These are phyloP conservation scores for Backusella westeae DNA, from an alignment of 192 early-diverging fungal genomes.

Conservation along the genomic window DNA sequence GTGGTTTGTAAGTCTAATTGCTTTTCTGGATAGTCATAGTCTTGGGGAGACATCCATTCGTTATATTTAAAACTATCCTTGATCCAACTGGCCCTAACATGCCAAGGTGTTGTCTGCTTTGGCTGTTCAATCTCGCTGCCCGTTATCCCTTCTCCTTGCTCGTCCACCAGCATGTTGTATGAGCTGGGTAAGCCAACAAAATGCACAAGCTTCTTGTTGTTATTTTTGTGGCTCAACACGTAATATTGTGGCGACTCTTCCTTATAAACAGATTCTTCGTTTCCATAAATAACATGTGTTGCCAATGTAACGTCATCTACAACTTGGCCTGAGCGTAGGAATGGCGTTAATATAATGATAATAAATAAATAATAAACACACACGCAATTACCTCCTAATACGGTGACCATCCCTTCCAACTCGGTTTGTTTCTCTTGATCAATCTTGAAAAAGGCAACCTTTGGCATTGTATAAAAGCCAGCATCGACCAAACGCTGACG, in stretches of 20 bases:
- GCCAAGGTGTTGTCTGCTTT: slow-evolving; percentile 52
- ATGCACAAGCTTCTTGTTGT: slow-evolving; percentile 41
- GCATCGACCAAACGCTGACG: slow-evolving; percentile 2
- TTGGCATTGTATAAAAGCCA: slow-evolving; percentile 12
- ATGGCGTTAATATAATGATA: background rate
- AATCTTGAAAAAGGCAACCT: slow-evolving; percentile 16
- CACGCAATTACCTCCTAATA: slow-evolving; percentile 1
- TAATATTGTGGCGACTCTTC: background rate
- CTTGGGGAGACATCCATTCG: slow-evolving; percentile 71
- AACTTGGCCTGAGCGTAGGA: slow-evolving; percentile 2
- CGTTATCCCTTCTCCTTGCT: slow-evolving; percentile 29
- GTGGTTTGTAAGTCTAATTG: background rate
- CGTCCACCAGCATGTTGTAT: slow-evolving; percentile 49
- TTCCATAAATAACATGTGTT: slow-evolving; percentile 24
- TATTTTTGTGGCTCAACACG: background rate
- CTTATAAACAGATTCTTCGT: slow-evolving; percentile 1
- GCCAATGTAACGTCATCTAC: background rate
- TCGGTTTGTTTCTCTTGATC: slow-evolving; percentile 6
- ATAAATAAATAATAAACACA: background rate
- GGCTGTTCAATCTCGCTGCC: slow-evolving; percentile 43
- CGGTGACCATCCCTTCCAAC: slow-evolving; percentile 4
- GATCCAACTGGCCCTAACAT: slow-evolving; percentile 65
- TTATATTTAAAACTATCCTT: slow-evolving; percentile 65
- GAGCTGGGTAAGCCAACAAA: slow-evolving; percentile 72
- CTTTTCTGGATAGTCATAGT: slow-evolving; percentile 15